phyloP scores from a whole-genome alignment of 1,284 basidiomycete species.

The Schizopora paradoxa region DNA sequence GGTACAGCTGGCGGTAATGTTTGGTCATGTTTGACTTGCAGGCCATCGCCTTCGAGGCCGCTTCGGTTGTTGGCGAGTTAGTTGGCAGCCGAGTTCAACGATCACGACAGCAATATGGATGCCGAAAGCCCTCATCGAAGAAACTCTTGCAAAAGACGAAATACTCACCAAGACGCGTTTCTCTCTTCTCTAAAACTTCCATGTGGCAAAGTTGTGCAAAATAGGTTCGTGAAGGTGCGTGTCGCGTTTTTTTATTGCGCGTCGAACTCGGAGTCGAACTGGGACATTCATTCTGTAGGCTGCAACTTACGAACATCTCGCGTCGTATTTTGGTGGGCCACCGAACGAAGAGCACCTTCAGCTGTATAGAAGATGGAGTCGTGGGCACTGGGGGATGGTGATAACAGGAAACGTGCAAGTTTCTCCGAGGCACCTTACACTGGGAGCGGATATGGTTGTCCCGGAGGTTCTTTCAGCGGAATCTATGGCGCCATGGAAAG shows the following conservation, averaged over 20 bases:
- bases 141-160: too few species aligned
- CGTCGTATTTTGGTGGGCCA: slow-evolving; percentile 59
- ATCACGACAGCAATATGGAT: too few species aligned
- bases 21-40: too few species aligned
- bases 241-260: slow-evolving; percentile 1
- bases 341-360: slow-evolving; percentile 60
- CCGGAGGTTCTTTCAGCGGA: slow-evolving; percentile 42
- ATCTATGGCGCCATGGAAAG: slow-evolving; percentile 45
- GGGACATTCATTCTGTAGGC: slow-evolving; percentile 39
- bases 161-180: too few species aligned
- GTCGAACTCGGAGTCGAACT: background rate
- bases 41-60: too few species aligned
- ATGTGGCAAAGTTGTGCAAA: slow-evolving; percentile 38
- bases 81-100: too few species aligned
- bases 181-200: too few species aligned
- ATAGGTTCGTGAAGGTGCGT: slow-evolving; percentile 43
- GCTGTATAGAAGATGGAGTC: slow-evolving; percentile 77
- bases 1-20: too few species aligned
- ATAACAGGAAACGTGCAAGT: slow-evolving; percentile 89
- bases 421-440: slow-evolving; percentile 61
- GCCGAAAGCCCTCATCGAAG: too few species aligned
- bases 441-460: slow-evolving; percentile 77
- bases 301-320: slow-evolving; percentile 85
- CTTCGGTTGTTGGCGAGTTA: too few species aligned
- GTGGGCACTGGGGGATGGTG: slow-evolving; percentile 82